These are phyloP conservation scores for Atkinsonella hypoxylon DNA, from an alignment of 2,329 filamentous ascomycete genomes.

Conservation along the genomic window DNA sequence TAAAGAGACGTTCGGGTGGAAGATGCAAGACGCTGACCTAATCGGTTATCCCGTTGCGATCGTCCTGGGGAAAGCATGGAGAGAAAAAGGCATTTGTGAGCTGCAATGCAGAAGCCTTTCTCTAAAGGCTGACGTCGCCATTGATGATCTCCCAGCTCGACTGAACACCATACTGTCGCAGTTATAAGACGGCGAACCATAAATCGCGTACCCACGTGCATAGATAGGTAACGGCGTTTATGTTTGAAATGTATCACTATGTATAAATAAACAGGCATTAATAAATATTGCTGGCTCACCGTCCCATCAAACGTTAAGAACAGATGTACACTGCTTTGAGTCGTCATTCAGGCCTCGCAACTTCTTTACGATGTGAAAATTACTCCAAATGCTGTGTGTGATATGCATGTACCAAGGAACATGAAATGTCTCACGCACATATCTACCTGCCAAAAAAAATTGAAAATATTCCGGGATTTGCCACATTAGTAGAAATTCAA, in stretches of 20 bases:
- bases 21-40: conserved; percentile 78
- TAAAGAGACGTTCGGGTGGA: conserved; percentile 60
- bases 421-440: no score
- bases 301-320: neutral
- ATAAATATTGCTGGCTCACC: neutral
- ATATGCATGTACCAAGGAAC: no score
- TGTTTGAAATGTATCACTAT: neutral
- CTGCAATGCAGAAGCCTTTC: conserved; percentile 64
- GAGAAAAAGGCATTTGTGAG: conserved; percentile 47
- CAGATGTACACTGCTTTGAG: no score
- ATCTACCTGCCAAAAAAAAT: no score
- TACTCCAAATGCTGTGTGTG: no score
- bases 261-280: neutral
- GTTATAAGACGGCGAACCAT: conserved; percentile 27
- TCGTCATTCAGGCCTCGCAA: no score
- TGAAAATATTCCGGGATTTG: no score
- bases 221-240: neutral
- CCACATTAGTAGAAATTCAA: no score
- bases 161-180: conserved; percentile 34
- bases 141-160: conserved; percentile 31
- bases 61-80: conserved; percentile 64
- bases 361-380: no score
- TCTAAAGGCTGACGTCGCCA: conserved; percentile 45
- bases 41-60: conserved; percentile 80
- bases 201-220: neutral